Conservation (phyloP, 106 monocot species). For the Platanthera zijinensis region DNA sequence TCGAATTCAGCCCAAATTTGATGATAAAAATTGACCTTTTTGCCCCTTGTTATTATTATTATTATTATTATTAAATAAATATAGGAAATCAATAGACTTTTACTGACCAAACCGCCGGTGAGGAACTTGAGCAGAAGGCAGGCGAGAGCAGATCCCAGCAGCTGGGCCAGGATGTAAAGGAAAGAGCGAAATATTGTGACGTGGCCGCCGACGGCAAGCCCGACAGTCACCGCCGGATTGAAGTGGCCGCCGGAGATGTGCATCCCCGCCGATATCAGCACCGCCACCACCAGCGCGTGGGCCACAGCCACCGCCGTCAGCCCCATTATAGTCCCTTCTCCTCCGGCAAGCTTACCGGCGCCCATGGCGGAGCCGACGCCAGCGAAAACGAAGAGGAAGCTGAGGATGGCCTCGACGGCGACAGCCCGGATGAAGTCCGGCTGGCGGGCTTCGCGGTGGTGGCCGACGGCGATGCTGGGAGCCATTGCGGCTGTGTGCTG, state of each 20-base stretch:
- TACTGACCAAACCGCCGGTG: conserved; percentile 54
- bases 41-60: too few species aligned
- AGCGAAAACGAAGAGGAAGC: conserved; percentile 77
- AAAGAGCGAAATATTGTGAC: conserved; percentile 59
- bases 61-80: too few species aligned
- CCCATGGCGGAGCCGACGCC: conserved; percentile 69
- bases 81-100: too few species aligned
- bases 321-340: conserved; percentile 45
- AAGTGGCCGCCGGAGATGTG: conserved; percentile 83
- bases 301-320: conserved; percentile 67
- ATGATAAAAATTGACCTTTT: too few species aligned
- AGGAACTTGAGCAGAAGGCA: conserved; percentile 74
- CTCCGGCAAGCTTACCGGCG: conserved; percentile 55
- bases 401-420: conserved; percentile 51
- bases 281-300: conserved; percentile 61
- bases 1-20: too few species aligned
- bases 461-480: conserved; percentile 42
- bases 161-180: conserved; percentile 61
- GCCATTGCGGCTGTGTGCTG: conserved; percentile 12
- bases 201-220: conserved; percentile 64
- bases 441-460: conserved; percentile 35
- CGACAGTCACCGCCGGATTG: conserved; percentile 78
- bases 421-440: conserved; percentile 57
- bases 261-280: conserved; percentile 64
- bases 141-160: conserved; percentile 53